Evolutionary conservation across 2,329 filamentous ascomycete species (phyloP).

Genomic region (Phaeosphaeriaceae sp.): DNA sequence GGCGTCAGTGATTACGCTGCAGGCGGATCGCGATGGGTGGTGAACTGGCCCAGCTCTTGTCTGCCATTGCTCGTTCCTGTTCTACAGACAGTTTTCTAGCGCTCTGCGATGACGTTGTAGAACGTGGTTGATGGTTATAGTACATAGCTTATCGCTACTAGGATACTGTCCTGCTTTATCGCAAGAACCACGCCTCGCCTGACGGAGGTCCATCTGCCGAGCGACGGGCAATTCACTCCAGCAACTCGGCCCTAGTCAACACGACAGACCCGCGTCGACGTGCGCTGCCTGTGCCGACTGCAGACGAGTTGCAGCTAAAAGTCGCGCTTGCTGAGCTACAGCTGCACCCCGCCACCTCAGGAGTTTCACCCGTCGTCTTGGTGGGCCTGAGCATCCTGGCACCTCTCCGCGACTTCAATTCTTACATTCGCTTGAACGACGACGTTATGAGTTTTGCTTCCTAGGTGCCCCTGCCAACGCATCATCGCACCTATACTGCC

Average conservation of each 20-base stretch:
- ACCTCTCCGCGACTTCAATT: constrained; percentile 2
- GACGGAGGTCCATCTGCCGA: background rate
- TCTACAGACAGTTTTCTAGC: constrained; percentile 9
- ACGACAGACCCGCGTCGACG: background rate
- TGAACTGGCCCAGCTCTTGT: background rate
- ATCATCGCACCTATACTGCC: constrained; percentile 11
- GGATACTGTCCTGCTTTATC: constrained; percentile 1
- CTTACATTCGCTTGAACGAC: constrained; percentile 14
- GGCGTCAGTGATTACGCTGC: background rate
- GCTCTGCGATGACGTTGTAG: constrained; percentile 2
- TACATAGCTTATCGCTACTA: constrained; percentile 1
- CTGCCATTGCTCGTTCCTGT: background rate
- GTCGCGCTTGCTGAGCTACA: constrained; percentile 12
- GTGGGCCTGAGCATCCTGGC: constrained; percentile 1
- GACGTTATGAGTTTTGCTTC: background rate
- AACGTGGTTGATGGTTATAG: constrained; percentile 7
- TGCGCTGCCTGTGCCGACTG: background rate
- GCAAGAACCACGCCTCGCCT: constrained; percentile 2
- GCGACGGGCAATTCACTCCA: background rate
- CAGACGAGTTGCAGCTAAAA: constrained; percentile 5
- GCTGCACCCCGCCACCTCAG: constrained; percentile 13
- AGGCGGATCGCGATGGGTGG: background rate
- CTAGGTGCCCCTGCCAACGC: constrained; percentile 14
- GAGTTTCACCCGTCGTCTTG: constrained; percentile 5
- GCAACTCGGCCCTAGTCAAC: background rate